Conservation (phyloP, 2,329 filamentous ascomycete species). For the Geosmithia morbida region DNA sequence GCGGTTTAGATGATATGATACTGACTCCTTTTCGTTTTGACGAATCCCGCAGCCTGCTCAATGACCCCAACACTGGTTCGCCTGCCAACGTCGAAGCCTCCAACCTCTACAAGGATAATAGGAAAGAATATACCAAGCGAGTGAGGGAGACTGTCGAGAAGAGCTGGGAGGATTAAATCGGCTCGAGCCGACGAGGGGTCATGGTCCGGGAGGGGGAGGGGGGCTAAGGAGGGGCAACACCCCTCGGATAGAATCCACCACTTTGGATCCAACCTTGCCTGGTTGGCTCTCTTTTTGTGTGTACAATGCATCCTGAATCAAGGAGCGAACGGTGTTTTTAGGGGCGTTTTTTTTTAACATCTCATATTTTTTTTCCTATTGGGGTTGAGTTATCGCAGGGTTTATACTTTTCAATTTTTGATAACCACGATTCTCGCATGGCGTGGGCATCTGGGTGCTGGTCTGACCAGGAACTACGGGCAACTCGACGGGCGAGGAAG, state of each 20-base stretch:
- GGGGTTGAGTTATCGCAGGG: background rate
- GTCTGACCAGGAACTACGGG: background rate
- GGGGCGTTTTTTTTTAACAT: background rate
- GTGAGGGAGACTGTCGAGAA: slow-evolving; percentile 97
- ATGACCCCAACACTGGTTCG: slow-evolving; percentile 97
- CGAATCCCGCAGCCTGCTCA: slow-evolving; percentile 54
- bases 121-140: slow-evolving; percentile 89
- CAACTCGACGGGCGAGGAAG: no score
- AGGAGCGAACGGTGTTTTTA: background rate
- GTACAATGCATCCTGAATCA: background rate
- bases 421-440: background rate
- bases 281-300: background rate
- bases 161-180: slow-evolving; percentile 83
- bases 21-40: background rate
- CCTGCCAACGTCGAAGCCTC: slow-evolving; percentile 96
- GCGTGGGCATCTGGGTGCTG: background rate
- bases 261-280: background rate
- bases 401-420: background rate
- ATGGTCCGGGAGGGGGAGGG: background rate
- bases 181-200: background rate
- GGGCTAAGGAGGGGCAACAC: background rate
- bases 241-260: background rate
- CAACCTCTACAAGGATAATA: slow-evolving; percentile 96
- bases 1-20: no score
- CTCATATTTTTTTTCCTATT: no score